A percentile compares a stretch with the other conserved stretches of the same genome.
phyloP scores from a whole-genome alignment of 1,284 basidiomycete species.

The Fomitopsis pinicola region DNA sequence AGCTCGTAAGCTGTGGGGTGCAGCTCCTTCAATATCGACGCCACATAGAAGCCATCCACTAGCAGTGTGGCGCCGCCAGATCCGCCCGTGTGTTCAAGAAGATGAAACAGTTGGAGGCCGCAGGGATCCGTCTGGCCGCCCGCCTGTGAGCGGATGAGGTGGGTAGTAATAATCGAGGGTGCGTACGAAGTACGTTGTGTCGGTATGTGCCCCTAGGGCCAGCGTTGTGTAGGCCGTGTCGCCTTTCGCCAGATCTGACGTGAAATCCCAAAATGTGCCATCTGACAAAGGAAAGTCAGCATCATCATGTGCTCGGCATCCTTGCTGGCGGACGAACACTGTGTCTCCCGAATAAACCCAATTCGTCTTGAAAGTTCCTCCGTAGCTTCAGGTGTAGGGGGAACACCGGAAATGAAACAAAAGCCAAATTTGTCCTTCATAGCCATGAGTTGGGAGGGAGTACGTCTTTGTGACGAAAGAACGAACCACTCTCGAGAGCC shows the following conservation, averaged over 20 bases:
- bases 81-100: slow-evolving; percentile 82
- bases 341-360: slow-evolving; percentile 89
- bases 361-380: slow-evolving; percentile 78
- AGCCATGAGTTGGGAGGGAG: neutral
- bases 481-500: slow-evolving; percentile 76
- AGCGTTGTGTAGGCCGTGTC: slow-evolving; percentile 91
- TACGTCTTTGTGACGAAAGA: neutral
- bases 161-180: neutral
- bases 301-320: neutral
- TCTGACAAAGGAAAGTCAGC: slow-evolving; percentile 40
- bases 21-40: slow-evolving; percentile 70
- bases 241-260: slow-evolving; percentile 85
- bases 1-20: slow-evolving; percentile 73
- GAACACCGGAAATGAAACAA: slow-evolving; percentile 83
- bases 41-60: slow-evolving; percentile 93
- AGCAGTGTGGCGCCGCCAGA: slow-evolving; percentile 85
- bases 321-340: slow-evolving; percentile 53
- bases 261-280: slow-evolving; percentile 97
- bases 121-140: slow-evolving; percentile 79
- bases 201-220: slow-evolving; percentile 88
- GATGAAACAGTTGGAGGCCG: slow-evolving; percentile 93
- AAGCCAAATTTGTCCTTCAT: slow-evolving; percentile 82
- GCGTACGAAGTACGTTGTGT: slow-evolving; percentile 89
- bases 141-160: neutral
- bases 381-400: slow-evolving; percentile 79